Conservation (phyloP, 208 protist genomes). For the Leishmania braziliensis region DNA sequence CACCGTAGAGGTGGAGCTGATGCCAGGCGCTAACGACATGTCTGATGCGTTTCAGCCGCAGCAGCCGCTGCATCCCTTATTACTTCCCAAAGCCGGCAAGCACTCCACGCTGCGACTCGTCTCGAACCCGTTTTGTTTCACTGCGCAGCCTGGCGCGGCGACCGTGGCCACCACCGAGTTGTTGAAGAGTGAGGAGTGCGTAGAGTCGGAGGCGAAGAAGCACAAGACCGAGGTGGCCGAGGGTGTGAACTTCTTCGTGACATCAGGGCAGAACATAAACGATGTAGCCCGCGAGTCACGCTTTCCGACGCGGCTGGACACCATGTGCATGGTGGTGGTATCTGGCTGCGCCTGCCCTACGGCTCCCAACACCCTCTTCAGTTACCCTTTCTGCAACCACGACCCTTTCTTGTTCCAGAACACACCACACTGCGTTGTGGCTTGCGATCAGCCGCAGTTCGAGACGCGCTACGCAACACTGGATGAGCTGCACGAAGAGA, state of each 20-base stretch:
- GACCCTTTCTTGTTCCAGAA: slow-evolving; percentile 88
- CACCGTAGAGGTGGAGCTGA: slow-evolving; percentile 88
- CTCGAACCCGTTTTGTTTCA: slow-evolving; percentile 87
- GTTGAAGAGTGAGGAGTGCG: background rate
- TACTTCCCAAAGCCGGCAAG: slow-evolving; percentile 69
- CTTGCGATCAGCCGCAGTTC: slow-evolving; percentile 83
- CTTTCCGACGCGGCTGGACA: slow-evolving; percentile 56
- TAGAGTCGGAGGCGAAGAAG: slow-evolving; percentile 16
- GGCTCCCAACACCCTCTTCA: slow-evolving; percentile 92
- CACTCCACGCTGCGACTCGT: slow-evolving; percentile 80
- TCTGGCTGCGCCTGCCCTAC: slow-evolving; percentile 88
- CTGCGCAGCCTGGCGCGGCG: too few species aligned
- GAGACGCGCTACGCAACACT: slow-evolving; percentile 68
- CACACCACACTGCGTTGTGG: slow-evolving; percentile 85
- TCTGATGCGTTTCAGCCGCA: slow-evolving; percentile 91
- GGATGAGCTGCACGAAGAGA: slow-evolving; percentile 32
- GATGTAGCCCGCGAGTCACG: slow-evolving; percentile 80
- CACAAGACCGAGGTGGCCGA: slow-evolving; percentile 11
- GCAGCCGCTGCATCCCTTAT: slow-evolving; percentile 90
- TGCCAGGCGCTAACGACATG: slow-evolving; percentile 92
- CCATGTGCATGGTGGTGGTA: slow-evolving; percentile 74
- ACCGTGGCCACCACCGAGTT: background rate
- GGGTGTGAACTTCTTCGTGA: slow-evolving; percentile 65
- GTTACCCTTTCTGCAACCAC: slow-evolving; percentile 84
- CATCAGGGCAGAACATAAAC: slow-evolving; percentile 88